phyloP scores from a whole-genome alignment of 805 yeast genomes.

The Candida railenensis region DNA sequence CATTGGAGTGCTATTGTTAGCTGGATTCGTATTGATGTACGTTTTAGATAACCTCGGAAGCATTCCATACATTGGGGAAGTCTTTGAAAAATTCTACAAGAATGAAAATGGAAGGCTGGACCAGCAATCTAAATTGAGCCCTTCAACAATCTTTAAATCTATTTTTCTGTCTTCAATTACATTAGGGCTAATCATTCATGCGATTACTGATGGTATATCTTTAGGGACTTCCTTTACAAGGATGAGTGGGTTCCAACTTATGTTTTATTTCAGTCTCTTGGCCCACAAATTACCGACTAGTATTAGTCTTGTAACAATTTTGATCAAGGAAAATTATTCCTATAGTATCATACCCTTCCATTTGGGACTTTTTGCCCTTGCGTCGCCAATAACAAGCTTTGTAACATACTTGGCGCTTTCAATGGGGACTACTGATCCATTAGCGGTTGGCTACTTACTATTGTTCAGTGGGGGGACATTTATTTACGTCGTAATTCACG shows the following conservation, averaged over 20 bases:
- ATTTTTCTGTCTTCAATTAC: conserved; percentile 48
- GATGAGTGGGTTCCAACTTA: conserved; percentile 48
- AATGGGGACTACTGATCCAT: conserved; percentile 23
- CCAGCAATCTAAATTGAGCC: neutral
- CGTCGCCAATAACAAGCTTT: conserved; percentile 64
- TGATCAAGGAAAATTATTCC: conserved; percentile 40
- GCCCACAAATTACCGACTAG: conserved; percentile 76
- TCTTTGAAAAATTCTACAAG: neutral
- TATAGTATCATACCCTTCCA: conserved; percentile 40
- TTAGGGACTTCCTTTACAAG: conserved; percentile 58
- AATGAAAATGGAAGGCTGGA: neutral
- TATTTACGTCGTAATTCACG: conserved; percentile 67
- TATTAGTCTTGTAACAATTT: conserved; percentile 60
- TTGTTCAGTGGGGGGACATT: conserved; percentile 73
- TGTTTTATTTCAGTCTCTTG: conserved; percentile 41
- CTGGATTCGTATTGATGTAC: conserved; percentile 57
- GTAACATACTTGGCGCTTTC: conserved; percentile 43
- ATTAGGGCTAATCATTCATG: conserved; percentile 63
- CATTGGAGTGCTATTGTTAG: conserved; percentile 49
- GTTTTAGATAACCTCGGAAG: conserved; percentile 40
- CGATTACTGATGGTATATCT: conserved; percentile 72
- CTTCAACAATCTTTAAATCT: conserved; percentile 13
- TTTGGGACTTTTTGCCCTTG: conserved; percentile 50
- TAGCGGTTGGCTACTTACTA: conserved; percentile 52
- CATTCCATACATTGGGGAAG: neutral